A percentile compares a stretch with the other conserved stretches of the same genome.
Conservation (phyloP, 345 rosid genomes). For the Brassica cretica region DNA sequence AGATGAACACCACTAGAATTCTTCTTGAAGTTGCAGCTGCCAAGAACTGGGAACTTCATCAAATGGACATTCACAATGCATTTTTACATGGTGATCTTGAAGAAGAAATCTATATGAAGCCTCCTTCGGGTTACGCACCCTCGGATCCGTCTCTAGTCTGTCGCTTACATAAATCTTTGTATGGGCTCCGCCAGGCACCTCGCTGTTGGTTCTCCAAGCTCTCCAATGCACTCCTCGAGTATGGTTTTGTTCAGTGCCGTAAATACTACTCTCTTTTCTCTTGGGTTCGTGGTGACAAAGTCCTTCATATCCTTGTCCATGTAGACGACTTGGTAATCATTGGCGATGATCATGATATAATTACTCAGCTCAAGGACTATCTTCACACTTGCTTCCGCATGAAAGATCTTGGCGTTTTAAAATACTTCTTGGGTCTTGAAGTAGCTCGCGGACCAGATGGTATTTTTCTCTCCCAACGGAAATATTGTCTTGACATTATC, state of each 20-base stretch:
- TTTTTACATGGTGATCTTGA: neutral
- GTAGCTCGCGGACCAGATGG: neutral
- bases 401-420: neutral
- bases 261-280: neutral
- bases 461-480: neutral
- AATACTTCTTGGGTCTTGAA: neutral
- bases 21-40: neutral
- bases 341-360: neutral
- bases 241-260: neutral
- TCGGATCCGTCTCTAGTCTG: neutral
- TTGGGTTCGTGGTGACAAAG: neutral
- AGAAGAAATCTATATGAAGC: neutral
- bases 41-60: neutral
- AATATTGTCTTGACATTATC: neutral
- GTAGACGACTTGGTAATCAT: neutral
- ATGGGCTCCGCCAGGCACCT: neutral
- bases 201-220: neutral
- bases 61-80: neutral
- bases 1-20: neutral
- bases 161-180: neutral
- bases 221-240: neutral
- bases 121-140: neutral
- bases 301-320: neutral
- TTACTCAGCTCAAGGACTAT: neutral
- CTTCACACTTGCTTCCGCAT: neutral